Evolutionary conservation across 371 early-diverging fungal species (phyloP).

Genomic region (Capillidium rhysosporum): DNA sequence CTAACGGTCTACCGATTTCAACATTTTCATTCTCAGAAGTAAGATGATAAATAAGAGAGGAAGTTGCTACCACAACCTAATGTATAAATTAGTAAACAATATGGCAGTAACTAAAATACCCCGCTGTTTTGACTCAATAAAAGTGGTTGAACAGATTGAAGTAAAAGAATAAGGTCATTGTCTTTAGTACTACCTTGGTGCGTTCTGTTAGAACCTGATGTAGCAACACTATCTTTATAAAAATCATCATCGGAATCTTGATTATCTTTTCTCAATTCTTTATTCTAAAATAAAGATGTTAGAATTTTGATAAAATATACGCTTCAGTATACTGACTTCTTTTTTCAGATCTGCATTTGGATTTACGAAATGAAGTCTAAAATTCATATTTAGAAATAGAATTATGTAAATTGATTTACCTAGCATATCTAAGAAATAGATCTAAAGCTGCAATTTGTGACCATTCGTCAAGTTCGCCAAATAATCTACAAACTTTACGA

Average conservation of each 20-base stretch:
- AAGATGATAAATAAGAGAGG: slow-evolving; percentile 45
- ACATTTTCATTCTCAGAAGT: slow-evolving; percentile 39
- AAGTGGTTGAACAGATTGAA: slow-evolving; percentile 48
- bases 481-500: slow-evolving; percentile 61
- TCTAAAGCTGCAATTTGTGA: slow-evolving; percentile 74
- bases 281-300: too few species aligned
- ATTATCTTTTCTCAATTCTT: background rate
- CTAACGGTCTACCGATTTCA: slow-evolving; percentile 46
- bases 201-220: background rate
- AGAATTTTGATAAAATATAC: too few species aligned
- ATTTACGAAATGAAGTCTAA: slow-evolving; percentile 37
- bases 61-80: slow-evolving; percentile 61
- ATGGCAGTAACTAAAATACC: slow-evolving; percentile 17
- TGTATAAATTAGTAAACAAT: slow-evolving; percentile 1
- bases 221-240: background rate
- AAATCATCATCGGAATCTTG: background rate
- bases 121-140: slow-evolving; percentile 73
- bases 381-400: background rate
- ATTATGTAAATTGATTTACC: slow-evolving; percentile 13
- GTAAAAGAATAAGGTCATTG: slow-evolving; percentile 50
- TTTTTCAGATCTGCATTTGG: slow-evolving; percentile 14
- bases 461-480: slow-evolving; percentile 87
- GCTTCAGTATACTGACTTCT: too few species aligned
- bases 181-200: slow-evolving; percentile 24
- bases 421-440: slow-evolving; percentile 57